phyloP scores from a whole-genome alignment of 2,329 filamentous ascomycete genomes.

The Sarocladiaceae sp. region DNA sequence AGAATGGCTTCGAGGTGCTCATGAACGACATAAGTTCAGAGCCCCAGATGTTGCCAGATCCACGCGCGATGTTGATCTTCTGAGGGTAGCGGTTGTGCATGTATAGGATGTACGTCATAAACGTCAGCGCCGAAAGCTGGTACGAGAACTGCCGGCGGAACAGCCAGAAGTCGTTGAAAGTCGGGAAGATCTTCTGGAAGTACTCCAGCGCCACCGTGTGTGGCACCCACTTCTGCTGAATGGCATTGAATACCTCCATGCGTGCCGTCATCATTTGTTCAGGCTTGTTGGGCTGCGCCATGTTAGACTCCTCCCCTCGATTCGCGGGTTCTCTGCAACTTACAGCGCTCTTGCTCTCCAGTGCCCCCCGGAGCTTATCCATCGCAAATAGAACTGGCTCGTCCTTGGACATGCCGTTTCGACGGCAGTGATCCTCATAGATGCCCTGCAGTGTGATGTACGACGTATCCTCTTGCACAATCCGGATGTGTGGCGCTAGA shows the following conservation, averaged over 20 bases:
- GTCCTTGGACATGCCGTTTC: conserved; percentile 83
- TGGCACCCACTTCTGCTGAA: conserved; percentile 90
- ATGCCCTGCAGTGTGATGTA: conserved; percentile 92
- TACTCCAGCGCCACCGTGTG: conserved; percentile 77
- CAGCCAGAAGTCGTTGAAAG: conserved; percentile 93
- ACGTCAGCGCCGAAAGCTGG: conserved; percentile 88
- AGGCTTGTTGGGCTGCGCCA: conserved; percentile 47
- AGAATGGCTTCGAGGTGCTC: conserved; percentile 75
- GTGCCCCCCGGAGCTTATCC: conserved; percentile 78
- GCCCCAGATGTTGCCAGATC: conserved; percentile 91
- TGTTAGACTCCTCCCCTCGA: background rate
- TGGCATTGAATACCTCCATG: conserved; percentile 87
- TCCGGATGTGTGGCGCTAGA: conserved; percentile 85
- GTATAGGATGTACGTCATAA: conserved; percentile 98
- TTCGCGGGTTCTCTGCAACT: conserved; percentile 21
- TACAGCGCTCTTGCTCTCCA: conserved; percentile 60
- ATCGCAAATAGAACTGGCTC: conserved; percentile 93
- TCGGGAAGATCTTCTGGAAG: conserved; percentile 81
- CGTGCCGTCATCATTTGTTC: conserved; percentile 68
- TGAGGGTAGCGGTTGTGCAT: conserved; percentile 95
- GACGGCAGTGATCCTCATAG: conserved; percentile 92
- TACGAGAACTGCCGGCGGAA: conserved; percentile 97
- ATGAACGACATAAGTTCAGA: conserved; percentile 90
- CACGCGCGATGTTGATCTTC: conserved; percentile 86
- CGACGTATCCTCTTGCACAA: conserved; percentile 91